phyloP scores from a whole-genome alignment of 306 rosid genomes.

The Geum urbanum region DNA sequence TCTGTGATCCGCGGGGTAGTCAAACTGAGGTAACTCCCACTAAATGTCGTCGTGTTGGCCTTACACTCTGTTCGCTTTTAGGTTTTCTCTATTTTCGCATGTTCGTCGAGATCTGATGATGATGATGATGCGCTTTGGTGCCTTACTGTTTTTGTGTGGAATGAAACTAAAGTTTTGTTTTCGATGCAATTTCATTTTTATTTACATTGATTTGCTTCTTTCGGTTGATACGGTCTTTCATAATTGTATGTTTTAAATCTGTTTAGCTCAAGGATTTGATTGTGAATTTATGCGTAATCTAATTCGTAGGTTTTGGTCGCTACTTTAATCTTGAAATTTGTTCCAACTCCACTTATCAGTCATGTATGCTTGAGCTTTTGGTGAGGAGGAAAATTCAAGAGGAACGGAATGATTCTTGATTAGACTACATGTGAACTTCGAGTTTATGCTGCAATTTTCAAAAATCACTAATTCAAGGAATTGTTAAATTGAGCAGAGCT shows the following conservation, averaged over 20 bases:
- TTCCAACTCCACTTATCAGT: too few species aligned
- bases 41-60: too few species aligned
- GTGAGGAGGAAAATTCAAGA: not conserved
- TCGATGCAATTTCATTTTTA: too few species aligned
- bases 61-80: not conserved
- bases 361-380: not conserved
- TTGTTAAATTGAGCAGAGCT: not conserved
- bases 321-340: not conserved
- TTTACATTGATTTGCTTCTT: not conserved
- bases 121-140: not conserved
- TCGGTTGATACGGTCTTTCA: not conserved
- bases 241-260: not conserved
- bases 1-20: slow-evolving; percentile 44
- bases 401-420: not conserved
- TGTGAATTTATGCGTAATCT: not conserved
- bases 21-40: slow-evolving; percentile 37
- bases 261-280: not conserved
- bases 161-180: not conserved
- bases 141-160: not conserved
- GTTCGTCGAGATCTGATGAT: slow-evolving; percentile 10
- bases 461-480: too few species aligned
- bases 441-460: not conserved
- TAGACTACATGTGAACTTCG: not conserved
- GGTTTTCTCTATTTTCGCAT: not conserved
- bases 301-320: not conserved